Evolutionary conservation across 2,329 filamentous ascomycete genomes (phyloP).

Genomic region (Alternaria sp.): DNA sequence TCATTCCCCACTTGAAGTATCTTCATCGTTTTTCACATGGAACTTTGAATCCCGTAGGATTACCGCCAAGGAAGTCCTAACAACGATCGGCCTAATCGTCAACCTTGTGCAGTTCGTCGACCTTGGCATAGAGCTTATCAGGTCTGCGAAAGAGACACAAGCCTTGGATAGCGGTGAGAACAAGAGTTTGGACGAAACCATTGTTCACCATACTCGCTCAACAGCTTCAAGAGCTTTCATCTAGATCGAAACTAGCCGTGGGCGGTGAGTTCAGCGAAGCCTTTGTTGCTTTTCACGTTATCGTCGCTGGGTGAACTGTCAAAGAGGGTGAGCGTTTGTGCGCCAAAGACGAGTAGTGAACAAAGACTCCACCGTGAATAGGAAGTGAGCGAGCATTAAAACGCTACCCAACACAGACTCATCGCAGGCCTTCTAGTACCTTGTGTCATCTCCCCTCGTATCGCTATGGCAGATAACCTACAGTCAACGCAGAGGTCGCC

Average conservation of each 20-base stretch:
- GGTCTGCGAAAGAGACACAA: no score
- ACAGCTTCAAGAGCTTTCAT: background rate
- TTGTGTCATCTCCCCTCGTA: background rate
- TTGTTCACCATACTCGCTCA: background rate
- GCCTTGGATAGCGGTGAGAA: no score
- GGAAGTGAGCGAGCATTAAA: background rate
- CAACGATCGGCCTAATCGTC: no score
- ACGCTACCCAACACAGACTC: background rate
- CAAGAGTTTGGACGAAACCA: no score
- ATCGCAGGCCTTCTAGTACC: background rate
- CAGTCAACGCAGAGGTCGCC: background rate
- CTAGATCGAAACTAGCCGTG: no score
- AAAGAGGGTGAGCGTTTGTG: background rate
- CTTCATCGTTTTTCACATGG: no score
- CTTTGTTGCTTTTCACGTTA: background rate
- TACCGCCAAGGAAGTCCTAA: no score
- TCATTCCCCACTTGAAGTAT: no score
- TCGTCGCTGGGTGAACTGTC: background rate
- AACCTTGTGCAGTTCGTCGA: no score
- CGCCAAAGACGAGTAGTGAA: background rate
- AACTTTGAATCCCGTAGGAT: no score
- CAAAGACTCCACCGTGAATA: background rate
- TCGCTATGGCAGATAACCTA: background rate
- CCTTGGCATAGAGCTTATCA: no score
- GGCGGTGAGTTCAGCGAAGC: background rate